These are phyloP conservation scores for Termitomyces sp. DNA, from an alignment of 768 basidiomycete species.

Conservation along the genomic window DNA sequence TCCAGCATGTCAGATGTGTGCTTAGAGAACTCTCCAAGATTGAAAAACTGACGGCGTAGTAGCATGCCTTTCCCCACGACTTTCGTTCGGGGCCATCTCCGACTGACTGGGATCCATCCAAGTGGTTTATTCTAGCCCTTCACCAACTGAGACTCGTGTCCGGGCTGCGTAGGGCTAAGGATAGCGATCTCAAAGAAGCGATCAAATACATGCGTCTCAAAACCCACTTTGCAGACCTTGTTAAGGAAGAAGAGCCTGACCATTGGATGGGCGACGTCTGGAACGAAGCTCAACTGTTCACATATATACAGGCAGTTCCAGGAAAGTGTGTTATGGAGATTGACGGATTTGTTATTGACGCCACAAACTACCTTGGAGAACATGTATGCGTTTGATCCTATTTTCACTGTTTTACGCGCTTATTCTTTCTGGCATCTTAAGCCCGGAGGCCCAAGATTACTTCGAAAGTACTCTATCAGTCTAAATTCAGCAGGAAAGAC, in stretches of 20 bases:
- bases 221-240: background rate
- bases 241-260: background rate
- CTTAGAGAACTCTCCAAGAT: slow-evolving; percentile 16
- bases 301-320: slow-evolving; percentile 28
- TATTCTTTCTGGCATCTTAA: background rate
- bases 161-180: slow-evolving; percentile 26
- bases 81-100: slow-evolving; percentile 63
- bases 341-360: slow-evolving; percentile 61
- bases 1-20: slow-evolving; percentile 1
- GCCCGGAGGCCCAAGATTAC: background rate
- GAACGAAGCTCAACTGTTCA: slow-evolving; percentile 33
- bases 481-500: slow-evolving; percentile 9
- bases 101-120: slow-evolving; percentile 77
- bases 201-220: slow-evolving; percentile 1
- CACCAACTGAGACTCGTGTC: slow-evolving; percentile 44
- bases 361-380: slow-evolving; percentile 55
- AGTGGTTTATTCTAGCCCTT: slow-evolving; percentile 67
- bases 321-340: slow-evolving; percentile 51
- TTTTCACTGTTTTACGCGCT: background rate
- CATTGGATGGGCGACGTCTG: slow-evolving; percentile 26
- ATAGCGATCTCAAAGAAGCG: slow-evolving; percentile 1
- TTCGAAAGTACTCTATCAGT: background rate
- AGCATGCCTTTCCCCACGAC: slow-evolving; percentile 80
- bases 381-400: slow-evolving; percentile 50
- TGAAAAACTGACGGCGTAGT: background rate